Base-by-base conservation (phyloP, 2,329 filamentous ascomycete species). In the Neonectria coccinea region DNA sequence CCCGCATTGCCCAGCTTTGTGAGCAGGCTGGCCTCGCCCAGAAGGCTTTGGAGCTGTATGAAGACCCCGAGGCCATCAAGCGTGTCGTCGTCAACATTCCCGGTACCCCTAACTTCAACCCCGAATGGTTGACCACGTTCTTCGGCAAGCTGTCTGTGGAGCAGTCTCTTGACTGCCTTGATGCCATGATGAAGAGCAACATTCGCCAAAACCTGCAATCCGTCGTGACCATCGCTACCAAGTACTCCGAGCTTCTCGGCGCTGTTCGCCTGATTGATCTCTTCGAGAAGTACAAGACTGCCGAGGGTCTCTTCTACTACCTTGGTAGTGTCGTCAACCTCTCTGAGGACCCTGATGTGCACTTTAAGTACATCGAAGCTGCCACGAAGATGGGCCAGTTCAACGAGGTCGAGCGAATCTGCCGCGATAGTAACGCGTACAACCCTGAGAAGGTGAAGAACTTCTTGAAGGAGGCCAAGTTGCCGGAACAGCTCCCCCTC, bases 321-420 rank as follows among this genome's bases (percentile, higher is more conserved):
- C 89, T 99, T 16, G 96, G 96, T 66, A 97, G 94, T 78, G 97
- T 99, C 72, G 95, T 99, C 80, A 99, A 99, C 79, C 85, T 99
- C 52, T 97, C 93, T 62, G 93, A 98, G 79, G 96, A 98, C 74
- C 87, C 92, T 22, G 96, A 99, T 77, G 96, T 99, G 31, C 92
- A 96, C 78, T 99, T 97, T 89, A 99, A 99, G 86, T 99, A 99
- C 81, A 97, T 99, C 64, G 95, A 99, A 82, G 94, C 96, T 60
- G 96, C 97, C 33, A 97, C 94, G 25, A 92, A 90, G 76, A 97
- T 97, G 88, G 90, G 91, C 31, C 95, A 99, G 80, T 89, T 97
- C 76, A 94, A 93, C 70, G 96, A 99, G 77, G 96, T 99, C 20
- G 95, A 99, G 85, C 92, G 96, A 59, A 95, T 99, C 75, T 98